Evolutionary conservation across 805 yeast genomes (phyloP).

Genomic region (Kodamaea jinghongensis): DNA sequence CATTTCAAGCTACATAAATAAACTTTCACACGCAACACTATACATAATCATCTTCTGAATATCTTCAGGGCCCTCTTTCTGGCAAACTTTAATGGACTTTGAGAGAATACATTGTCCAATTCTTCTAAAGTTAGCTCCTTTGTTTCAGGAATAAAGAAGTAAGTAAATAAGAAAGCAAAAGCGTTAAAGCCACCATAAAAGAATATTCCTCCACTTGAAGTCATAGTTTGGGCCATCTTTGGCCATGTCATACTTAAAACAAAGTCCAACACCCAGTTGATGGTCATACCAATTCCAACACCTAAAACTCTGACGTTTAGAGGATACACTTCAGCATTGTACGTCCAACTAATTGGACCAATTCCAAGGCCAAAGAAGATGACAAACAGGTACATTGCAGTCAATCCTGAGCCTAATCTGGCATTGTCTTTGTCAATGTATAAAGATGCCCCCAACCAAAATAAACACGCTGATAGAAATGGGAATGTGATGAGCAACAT

Average conservation of each 20-base stretch:
- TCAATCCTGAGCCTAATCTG: conserved; percentile 19
- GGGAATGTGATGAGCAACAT: conserved; percentile 25
- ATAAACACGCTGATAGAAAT: conserved; percentile 20
- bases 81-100: too few relatives aligned
- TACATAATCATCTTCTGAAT: too few relatives aligned
- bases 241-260: conserved; percentile 27
- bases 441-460: conserved; percentile 25
- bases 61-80: too few relatives aligned
- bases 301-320: conserved; percentile 24
- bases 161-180: neutral
- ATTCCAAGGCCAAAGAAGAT: conserved; percentile 22
- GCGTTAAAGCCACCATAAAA: conserved; percentile 5
- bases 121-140: conserved; percentile 80
- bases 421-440: conserved; percentile 17
- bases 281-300: conserved; percentile 25
- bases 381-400: conserved; percentile 23
- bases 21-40: too few relatives aligned
- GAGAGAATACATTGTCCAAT: conserved; percentile 44
- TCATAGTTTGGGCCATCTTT: conserved; percentile 12
- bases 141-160: conserved; percentile 71
- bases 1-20: too few relatives aligned
- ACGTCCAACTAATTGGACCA: conserved; percentile 28
- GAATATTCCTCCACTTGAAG: conserved; percentile 5
- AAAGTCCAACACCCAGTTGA: conserved; percentile 27
- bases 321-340: conserved; percentile 26